Evolutionary conservation across 129 eudicot genomes (phyloP).

Genomic region (Lactuca sativa): DNA sequence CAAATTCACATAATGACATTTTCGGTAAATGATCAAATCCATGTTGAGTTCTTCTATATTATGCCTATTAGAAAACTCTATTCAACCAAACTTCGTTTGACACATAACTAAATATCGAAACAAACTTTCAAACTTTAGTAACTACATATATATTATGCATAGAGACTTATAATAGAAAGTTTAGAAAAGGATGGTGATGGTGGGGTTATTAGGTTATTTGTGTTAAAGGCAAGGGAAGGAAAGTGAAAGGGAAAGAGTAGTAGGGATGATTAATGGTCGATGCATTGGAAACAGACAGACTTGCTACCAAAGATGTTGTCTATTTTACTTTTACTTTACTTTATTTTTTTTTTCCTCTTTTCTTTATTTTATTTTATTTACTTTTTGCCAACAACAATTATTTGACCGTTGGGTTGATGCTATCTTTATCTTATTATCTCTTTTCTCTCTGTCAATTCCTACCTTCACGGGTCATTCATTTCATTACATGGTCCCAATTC

Average conservation of each 20-base stretch:
- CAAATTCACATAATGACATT: too few relatives aligned
- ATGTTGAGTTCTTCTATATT: neutral
- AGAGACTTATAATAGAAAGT: neutral
- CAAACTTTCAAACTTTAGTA: neutral
- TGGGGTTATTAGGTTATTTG: neutral
- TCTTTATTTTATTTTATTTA: neutral
- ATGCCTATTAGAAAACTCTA: neutral
- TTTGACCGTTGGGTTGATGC: slow-evolving; percentile 31
- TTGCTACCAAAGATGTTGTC: slow-evolving; percentile 22
- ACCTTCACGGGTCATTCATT: slow-evolving; percentile 33
- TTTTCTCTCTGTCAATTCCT: slow-evolving; percentile 24
- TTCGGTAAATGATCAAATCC: too few relatives aligned
- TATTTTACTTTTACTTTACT: slow-evolving; percentile 16
- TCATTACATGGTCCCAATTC: slow-evolving; percentile 19
- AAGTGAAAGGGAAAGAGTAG: slow-evolving; percentile 2
- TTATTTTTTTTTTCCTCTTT: too few relatives aligned
- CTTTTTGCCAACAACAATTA: slow-evolving; percentile 33
- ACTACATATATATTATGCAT: neutral
- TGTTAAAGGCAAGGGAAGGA: slow-evolving; percentile 4
- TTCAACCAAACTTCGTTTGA: neutral
- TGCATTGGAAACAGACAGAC: slow-evolving; percentile 21
- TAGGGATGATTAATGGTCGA: slow-evolving; percentile 10
- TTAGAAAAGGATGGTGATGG: neutral
- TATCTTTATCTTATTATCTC: slow-evolving; percentile 3
- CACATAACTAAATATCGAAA: neutral